These are phyloP conservation scores for Chalciporus sp. DNA, from an alignment of 1,284 basidiomycete genomes.

Conservation along the genomic window DNA sequence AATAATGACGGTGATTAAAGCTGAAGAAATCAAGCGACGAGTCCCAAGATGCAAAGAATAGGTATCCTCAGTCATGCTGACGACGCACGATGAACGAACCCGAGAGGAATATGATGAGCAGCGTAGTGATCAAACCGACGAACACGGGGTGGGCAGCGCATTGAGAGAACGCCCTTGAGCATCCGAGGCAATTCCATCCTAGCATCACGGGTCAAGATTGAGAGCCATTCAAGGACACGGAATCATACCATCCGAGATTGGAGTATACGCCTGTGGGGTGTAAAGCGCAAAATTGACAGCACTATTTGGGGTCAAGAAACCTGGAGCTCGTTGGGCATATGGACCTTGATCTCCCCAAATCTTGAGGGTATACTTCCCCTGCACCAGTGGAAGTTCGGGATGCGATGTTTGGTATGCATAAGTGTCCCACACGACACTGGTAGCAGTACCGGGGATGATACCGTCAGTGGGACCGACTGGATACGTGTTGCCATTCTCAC, in stretches of 20 bases:
- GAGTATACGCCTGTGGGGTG: slow-evolving; percentile 73
- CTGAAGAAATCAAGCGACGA: no score
- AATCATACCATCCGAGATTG: slow-evolving; percentile 60
- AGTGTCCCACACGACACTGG: slow-evolving; percentile 79
- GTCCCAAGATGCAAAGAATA: no score
- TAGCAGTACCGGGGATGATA: slow-evolving; percentile 67
- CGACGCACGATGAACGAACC: slow-evolving; percentile 47
- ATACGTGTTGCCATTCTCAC: slow-evolving; percentile 85
- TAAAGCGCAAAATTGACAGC: slow-evolving; percentile 82
- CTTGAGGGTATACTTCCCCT: slow-evolving; percentile 73
- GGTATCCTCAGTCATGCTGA: slow-evolving; percentile 4
- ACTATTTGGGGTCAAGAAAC: slow-evolving; percentile 70
- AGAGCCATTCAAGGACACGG: background rate
- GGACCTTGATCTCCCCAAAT: slow-evolving; percentile 84
- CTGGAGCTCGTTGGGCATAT: slow-evolving; percentile 56
- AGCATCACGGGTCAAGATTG: slow-evolving; percentile 1
- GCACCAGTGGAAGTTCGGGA: slow-evolving; percentile 67
- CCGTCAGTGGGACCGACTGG: slow-evolving; percentile 80
- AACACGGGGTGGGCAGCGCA: slow-evolving; percentile 60
- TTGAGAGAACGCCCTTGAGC: slow-evolving; percentile 52
- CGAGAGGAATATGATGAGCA: slow-evolving; percentile 71
- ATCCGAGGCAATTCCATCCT: slow-evolving; percentile 78
- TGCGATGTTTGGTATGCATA: slow-evolving; percentile 72
- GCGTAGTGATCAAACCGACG: slow-evolving; percentile 60
- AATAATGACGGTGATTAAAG: background rate